phyloP scores from a whole-genome alignment of 495 filamentous ascomycete species.

The Sabuloglossum arenarium region DNA sequence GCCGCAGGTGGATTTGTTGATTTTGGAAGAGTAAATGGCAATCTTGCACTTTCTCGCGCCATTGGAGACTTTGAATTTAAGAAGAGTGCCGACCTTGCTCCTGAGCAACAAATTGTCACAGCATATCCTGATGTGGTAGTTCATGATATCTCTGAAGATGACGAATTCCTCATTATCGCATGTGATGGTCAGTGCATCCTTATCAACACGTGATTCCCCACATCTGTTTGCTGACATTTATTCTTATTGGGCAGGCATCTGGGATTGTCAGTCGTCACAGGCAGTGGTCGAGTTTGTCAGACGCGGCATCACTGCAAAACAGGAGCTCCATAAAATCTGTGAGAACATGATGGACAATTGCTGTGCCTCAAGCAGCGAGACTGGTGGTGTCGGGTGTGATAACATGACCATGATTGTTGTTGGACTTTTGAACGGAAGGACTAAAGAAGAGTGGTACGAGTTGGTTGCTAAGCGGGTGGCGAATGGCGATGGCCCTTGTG shows the following conservation, averaged over 20 bases:
- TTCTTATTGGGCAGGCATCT: conserved; percentile 47
- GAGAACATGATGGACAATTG: conserved; percentile 99
- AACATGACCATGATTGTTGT: conserved; percentile 98
- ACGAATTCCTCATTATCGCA: conserved; percentile 91
- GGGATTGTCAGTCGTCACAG: conserved; percentile 98
- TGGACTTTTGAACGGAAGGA: conserved; percentile 72
- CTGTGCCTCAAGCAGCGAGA: conserved; percentile 89
- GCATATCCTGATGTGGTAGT: conserved; percentile 84
- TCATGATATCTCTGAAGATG: conserved; percentile 77
- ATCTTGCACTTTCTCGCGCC: conserved; percentile 89
- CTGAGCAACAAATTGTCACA: conserved; percentile 94
- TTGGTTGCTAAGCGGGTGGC: conserved; percentile 85
- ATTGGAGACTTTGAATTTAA: conserved; percentile 99
- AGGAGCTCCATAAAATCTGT: conserved; percentile 78
- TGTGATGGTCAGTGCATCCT: conserved; percentile 58
- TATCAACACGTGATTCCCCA: conserved; percentile 2
- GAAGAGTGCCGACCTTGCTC: conserved; percentile 88
- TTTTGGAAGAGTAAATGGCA: conserved; percentile 95
- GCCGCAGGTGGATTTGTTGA: conserved; percentile 96
- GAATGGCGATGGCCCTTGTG: conserved; percentile 93
- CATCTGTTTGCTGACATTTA: neutral
- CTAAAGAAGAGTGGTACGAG: conserved; percentile 95
- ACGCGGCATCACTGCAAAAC: conserved; percentile 85
- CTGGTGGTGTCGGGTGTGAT: conserved; percentile 92
- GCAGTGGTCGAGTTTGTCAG: conserved; percentile 92